These are phyloP conservation scores for Leccinum pseudoinsigne DNA, from an alignment of 1,284 basidiomycete species.

Conservation along the genomic window DNA sequence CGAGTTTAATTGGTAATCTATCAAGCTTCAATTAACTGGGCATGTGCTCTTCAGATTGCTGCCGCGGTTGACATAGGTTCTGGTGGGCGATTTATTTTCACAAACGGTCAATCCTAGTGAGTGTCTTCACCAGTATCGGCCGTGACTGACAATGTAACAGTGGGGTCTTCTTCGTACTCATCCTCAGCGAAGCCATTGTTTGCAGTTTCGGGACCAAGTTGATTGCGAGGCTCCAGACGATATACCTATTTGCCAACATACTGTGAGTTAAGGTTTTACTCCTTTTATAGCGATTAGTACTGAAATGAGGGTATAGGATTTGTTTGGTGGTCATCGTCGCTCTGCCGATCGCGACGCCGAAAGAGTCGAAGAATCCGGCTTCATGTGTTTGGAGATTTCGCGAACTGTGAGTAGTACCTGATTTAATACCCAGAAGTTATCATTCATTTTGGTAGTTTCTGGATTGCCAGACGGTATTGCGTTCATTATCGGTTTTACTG, in stretches of 20 bases:
- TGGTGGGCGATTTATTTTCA: conserved; percentile 29
- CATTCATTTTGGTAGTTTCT: too few relatives aligned
- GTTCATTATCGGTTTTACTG: too few relatives aligned
- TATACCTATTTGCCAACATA: conserved; percentile 34
- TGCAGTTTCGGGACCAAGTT: conserved; percentile 44
- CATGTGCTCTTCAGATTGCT: conserved; percentile 39
- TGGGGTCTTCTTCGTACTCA: conserved; percentile 32
- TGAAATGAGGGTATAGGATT: conserved; percentile 30
- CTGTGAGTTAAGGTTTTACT: conserved; percentile 25
- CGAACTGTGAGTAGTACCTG: too few relatives aligned
- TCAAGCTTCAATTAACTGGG: conserved; percentile 45
- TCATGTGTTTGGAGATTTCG: too few relatives aligned
- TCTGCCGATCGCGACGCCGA: too few relatives aligned
- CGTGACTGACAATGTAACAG: conserved; percentile 20
- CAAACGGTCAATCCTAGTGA: conserved; percentile 34
- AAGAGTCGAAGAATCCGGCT: too few relatives aligned
- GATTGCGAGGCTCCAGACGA: conserved; percentile 33
- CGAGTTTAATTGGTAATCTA: neutral
- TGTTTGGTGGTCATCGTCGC: conserved; percentile 23
- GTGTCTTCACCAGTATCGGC: neutral
- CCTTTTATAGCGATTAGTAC: neutral
- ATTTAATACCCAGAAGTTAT: too few relatives aligned
- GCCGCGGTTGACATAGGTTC: conserved; percentile 39
- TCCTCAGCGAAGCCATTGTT: conserved; percentile 36
- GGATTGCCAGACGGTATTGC: too few relatives aligned